Evolutionary conservation across 257 asterid species (phyloP).

Genomic region (Echites panduratus): DNA sequence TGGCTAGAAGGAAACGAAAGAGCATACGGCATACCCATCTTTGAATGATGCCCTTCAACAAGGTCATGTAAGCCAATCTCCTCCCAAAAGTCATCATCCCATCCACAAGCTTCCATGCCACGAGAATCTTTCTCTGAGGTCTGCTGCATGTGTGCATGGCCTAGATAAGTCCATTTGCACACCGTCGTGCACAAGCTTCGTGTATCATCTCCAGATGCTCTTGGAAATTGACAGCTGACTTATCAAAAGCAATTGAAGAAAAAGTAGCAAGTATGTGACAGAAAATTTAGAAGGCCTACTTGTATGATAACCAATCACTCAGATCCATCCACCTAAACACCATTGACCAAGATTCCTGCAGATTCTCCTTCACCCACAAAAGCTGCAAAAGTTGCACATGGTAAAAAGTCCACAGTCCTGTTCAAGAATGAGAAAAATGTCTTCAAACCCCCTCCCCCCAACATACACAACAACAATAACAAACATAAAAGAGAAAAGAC

Average conservation of each 20-base stretch:
- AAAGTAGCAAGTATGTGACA: neutral
- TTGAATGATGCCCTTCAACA: conserved; percentile 89
- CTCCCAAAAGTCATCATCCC: conserved; percentile 98
- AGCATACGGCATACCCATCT: conserved; percentile 71
- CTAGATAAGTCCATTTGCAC: conserved; percentile 98
- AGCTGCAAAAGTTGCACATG: conserved; percentile 49
- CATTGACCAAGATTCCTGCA: conserved; percentile 91
- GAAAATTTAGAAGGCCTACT: conserved; percentile 33
- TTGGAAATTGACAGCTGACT: conserved; percentile 18
- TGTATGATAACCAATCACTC: conserved; percentile 94
- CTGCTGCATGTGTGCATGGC: conserved; percentile 97
- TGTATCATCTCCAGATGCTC: conserved; percentile 99
- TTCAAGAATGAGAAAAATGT: neutral
- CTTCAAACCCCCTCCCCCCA: neutral
- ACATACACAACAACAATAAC: neutral
- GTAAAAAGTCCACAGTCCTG: conserved; percentile 8
- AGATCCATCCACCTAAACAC: conserved; percentile 95
- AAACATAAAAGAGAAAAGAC: neutral
- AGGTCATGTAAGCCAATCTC: conserved; percentile 97
- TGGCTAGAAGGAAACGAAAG: conserved; percentile 11
- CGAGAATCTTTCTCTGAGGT: conserved; percentile 62
- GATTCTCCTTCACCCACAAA: conserved; percentile 93
- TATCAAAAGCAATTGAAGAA: conserved; percentile 7
- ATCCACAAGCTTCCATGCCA: conserved; percentile 90
- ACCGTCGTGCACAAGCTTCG: conserved; percentile 95